These are phyloP conservation scores for Saccharum hybrid DNA, from an alignment of 202 grass and related monocot species.

Conservation along the genomic window DNA sequence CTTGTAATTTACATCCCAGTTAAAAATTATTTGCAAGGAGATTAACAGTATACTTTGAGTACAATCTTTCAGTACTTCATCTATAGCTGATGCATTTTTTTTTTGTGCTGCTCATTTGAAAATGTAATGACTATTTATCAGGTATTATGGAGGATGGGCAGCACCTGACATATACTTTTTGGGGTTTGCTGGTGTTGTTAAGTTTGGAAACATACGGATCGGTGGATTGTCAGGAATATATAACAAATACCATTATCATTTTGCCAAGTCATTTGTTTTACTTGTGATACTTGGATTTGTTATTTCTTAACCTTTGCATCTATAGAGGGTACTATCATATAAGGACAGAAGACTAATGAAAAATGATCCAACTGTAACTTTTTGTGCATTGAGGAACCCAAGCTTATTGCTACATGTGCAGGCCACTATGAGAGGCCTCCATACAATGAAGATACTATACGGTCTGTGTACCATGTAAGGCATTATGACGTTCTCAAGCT, in stretches of 20 bases:
- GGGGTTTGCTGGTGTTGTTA: slow-evolving; percentile 85
- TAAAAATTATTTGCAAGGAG: slow-evolving; percentile 16
- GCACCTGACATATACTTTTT: slow-evolving; percentile 96
- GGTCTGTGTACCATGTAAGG: slow-evolving; percentile 84
- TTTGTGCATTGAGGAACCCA: slow-evolving; percentile 29
- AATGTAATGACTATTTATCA: slow-evolving; percentile 46
- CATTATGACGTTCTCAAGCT: slow-evolving; percentile 91
- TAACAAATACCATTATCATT: slow-evolving; percentile 60
- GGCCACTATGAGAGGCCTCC: slow-evolving; percentile 89
- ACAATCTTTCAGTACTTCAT: background rate
- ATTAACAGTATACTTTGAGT: slow-evolving; percentile 6
- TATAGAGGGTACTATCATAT: slow-evolving; percentile 5
- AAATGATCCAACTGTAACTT: slow-evolving; percentile 24
- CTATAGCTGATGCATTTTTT: background rate
- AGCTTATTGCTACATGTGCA: slow-evolving; percentile 46
- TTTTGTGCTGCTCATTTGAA: slow-evolving; percentile 24
- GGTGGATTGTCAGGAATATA: slow-evolving; percentile 90
- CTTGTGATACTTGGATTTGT: background rate
- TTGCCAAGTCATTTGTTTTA: slow-evolving; percentile 54
- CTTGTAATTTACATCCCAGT: background rate
- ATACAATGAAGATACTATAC: slow-evolving; percentile 60
- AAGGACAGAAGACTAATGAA: slow-evolving; percentile 10
- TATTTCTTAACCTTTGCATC: slow-evolving; percentile 27
- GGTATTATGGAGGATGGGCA: slow-evolving; percentile 97
- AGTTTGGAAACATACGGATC: slow-evolving; percentile 91